phyloP scores from a whole-genome alignment of 371 early-diverging fungal species.

The Fennellomyces sp. region DNA sequence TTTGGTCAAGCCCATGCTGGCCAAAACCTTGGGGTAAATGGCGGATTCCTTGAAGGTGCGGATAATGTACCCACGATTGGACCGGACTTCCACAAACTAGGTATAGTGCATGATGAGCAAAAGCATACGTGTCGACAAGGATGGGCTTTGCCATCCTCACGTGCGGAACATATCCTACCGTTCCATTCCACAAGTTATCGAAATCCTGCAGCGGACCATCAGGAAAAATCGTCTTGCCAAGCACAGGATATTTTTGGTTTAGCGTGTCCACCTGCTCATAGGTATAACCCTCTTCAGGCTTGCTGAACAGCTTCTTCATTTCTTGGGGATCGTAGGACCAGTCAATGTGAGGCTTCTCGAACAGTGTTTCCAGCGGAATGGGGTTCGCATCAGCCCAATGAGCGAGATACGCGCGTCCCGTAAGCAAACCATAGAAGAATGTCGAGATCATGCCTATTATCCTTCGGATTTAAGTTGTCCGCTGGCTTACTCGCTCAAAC shows the following conservation, averaged over 20 bases:
- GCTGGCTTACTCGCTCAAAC: no score
- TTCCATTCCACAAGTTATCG: conserved; percentile 32
- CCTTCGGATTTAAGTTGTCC: no score
- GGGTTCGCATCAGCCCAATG: conserved; percentile 41
- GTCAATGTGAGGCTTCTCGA: conserved; percentile 34
- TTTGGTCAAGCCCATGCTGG: conserved; percentile 25
- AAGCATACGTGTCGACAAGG: background rate
- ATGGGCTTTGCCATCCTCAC: no score
- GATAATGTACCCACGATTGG: conserved; percentile 38
- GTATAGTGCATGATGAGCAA: no score
- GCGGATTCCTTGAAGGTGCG: conserved; percentile 32
- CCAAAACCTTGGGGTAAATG: conserved; percentile 22
- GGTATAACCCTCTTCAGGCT: conserved; percentile 8
- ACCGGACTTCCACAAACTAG: conserved; percentile 29
- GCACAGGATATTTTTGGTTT: conserved; percentile 25
- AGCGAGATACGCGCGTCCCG: conserved; percentile 34
- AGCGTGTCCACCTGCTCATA: conserved; percentile 28
- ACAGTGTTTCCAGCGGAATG: conserved; percentile 31
- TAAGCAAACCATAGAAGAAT: conserved; percentile 36
- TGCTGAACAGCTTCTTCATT: conserved; percentile 18
- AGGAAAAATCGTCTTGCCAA: conserved; percentile 30
- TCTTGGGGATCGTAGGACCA: conserved; percentile 32
- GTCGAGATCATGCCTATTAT: conserved; percentile 53
- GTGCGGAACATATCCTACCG: conserved; percentile 19
- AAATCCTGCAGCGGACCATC: conserved; percentile 33